Conservation (phyloP, 495 filamentous ascomycete genomes). For the Diplogelasinospora grovesii region DNA sequence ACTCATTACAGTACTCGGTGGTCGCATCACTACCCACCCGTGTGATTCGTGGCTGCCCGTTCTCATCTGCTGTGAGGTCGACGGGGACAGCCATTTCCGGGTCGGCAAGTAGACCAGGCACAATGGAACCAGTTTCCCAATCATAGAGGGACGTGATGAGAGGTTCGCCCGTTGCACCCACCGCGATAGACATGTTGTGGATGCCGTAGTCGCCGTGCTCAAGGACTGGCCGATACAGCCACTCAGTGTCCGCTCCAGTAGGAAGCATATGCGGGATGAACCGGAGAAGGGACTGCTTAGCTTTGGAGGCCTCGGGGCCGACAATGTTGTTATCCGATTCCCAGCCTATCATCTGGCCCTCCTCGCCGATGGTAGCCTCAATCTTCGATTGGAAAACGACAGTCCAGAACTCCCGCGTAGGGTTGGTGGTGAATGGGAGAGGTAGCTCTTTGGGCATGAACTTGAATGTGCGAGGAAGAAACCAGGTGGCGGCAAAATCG, state of each 20-base stretch:
- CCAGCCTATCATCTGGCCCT: conserved; percentile 30
- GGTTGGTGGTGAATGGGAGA: conserved; percentile 24
- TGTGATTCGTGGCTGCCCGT: conserved; percentile 6
- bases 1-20: background rate
- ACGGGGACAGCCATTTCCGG: conserved; percentile 22
- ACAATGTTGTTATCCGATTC: conserved; percentile 21
- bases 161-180: conserved; percentile 16
- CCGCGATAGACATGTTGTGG: conserved; percentile 26
- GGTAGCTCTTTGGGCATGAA: background rate
- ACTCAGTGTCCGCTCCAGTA: background rate
- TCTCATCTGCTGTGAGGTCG: conserved; percentile 23
- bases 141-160: conserved; percentile 24
- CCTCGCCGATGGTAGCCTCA: conserved; percentile 23
- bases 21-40: background rate
- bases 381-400: conserved; percentile 28
- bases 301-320: conserved; percentile 21
- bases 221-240: conserved; percentile 27
- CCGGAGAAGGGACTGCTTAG: conserved; percentile 24
- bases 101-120: conserved; percentile 28
- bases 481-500: conserved; percentile 11
- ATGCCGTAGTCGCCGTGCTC: conserved; percentile 33
- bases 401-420: conserved; percentile 28
- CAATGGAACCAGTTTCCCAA: conserved; percentile 26
- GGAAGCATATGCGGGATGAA: conserved; percentile 25
- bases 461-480: conserved; percentile 5